phyloP scores from a whole-genome alignment of 1,284 basidiomycete species.

The Meira miltonrushii region DNA sequence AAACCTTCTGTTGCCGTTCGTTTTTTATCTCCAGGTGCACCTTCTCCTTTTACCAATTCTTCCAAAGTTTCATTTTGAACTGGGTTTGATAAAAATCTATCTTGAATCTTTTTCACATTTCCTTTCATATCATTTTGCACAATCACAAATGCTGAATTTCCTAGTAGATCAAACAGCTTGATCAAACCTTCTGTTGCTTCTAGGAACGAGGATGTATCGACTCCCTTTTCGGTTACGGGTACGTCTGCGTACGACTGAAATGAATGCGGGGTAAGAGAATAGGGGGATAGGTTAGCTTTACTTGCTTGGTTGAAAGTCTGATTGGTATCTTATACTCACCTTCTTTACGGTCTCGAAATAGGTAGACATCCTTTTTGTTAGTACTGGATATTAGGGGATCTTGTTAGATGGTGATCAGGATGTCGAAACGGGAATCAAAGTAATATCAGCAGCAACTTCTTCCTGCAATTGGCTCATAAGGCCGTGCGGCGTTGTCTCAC shows the following conservation, averaged over 20 bases:
- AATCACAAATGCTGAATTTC: constrained; percentile 74
- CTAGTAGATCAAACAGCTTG: constrained; percentile 88
- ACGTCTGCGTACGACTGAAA: constrained; percentile 62
- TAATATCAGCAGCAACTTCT: background rate
- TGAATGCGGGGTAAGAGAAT: background rate
- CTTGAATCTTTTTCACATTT: constrained; percentile 75
- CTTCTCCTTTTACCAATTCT: constrained; percentile 74
- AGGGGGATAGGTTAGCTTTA: background rate
- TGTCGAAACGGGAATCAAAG: background rate
- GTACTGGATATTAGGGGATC: background rate
- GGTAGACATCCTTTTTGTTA: constrained; percentile 63
- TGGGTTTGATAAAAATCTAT: constrained; percentile 67
- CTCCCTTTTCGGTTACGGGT: constrained; percentile 72
- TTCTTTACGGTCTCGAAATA: constrained; percentile 78
- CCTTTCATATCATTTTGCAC: constrained; percentile 86
- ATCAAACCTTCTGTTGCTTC: constrained; percentile 85
- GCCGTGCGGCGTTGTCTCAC: background rate
- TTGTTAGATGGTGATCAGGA: background rate
- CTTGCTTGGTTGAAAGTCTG: background rate
- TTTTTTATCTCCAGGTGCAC: constrained; percentile 71
- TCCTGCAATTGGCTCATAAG: background rate
- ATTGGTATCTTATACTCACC: constrained; percentile 56
- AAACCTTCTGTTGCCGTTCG: constrained; percentile 81
- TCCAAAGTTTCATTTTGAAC: constrained; percentile 73
- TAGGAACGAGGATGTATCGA: constrained; percentile 82